Evolutionary conservation across 2,329 filamentous ascomycete genomes (phyloP), one percentile per base, ranked within the genome.

Genomic region (Tolypocladium sp.): DNA sequence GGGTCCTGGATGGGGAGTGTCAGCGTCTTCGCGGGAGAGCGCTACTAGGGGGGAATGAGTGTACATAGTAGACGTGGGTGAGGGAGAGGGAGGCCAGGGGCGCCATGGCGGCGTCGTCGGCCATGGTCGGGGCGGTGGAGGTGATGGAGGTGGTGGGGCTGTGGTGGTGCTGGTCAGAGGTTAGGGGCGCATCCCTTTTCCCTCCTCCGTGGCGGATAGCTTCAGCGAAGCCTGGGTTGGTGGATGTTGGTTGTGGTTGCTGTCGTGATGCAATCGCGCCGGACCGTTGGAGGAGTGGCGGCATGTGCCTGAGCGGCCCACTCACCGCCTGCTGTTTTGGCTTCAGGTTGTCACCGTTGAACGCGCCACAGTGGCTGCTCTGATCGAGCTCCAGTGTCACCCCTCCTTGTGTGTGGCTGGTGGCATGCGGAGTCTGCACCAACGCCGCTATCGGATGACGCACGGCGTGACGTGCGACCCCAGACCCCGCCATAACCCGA

Each of bases 41-140:
- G 49, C 25, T 15, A 2, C 3, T 27, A 15, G 25, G 22, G 25
- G 33, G 52, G 6, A 12, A 12, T 57, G 57, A 46, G 57, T 85
- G 70, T 77, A 95, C 92, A 81, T 97, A 97, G 79, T 94, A 91
- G 66, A 97, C 92, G 77, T 97, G 93, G 13, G 94, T 97, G 66
- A 99, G 78, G 57, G 93, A 96, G 62, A 99, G 83, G 30, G 93
- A 97, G 57, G 92, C 91, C 59, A 97, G 79, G 46, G 90, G 86
- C n/a, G 68, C 60, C 68, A 71, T 72, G 61, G 60, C 58, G 38
- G 41, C n/a, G 42, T 22, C 41, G 30, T 42, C 20, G 52, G 42
- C 37, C 49, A 53, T 53, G 49, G 20, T 15, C 10, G 5, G 9
- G 30, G 41, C 3, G 41, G 41, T 22, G 17, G 41, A 22, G 41